A percentile compares a stretch with the other conserved stretches of the same genome.
These are phyloP conservation scores for Exophiala viscosa DNA, from an alignment of 2,329 filamentous ascomycete genomes.

Conservation along the genomic window DNA sequence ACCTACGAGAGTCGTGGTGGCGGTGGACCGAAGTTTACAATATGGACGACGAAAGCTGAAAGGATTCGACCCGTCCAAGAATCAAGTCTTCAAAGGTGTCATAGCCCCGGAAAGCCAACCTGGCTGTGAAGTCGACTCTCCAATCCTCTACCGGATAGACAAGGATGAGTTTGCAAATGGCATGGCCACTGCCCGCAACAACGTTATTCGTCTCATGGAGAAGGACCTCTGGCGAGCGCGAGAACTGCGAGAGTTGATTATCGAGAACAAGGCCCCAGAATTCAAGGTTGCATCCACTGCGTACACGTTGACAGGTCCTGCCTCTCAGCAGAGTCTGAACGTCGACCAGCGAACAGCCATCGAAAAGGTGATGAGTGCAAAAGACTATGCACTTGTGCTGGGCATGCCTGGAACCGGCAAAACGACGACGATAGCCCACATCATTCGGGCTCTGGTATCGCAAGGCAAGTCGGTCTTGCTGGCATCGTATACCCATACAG, in stretches of 20 bases:
- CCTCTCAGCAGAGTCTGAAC: conserved; percentile 66
- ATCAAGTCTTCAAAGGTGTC: conserved; percentile 85
- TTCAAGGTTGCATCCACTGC: conserved; percentile 67
- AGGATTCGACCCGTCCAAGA: conserved; percentile 70
- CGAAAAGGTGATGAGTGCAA: conserved; percentile 89
- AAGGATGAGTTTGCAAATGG: conserved; percentile 99
- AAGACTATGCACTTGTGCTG: conserved; percentile 93
- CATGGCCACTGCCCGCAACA: conserved; percentile 92
- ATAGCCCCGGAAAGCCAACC: conserved; percentile 57
- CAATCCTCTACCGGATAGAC: conserved; percentile 74
- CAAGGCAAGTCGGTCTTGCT: conserved; percentile 90
- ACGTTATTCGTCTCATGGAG: conserved; percentile 88
- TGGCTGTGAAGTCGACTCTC: conserved; percentile 24
- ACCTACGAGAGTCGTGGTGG: conserved; percentile 74
- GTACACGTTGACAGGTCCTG: conserved; percentile 55
- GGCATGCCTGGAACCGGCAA: conserved; percentile 99
- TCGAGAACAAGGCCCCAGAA: conserved; percentile 68
- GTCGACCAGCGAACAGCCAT: conserved; percentile 83
- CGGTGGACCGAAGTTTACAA: conserved; percentile 84
- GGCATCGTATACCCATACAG: conserved; percentile 94
- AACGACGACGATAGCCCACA: conserved; percentile 96
- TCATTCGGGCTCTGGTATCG: conserved; percentile 82
- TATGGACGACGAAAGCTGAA: conserved; percentile 72
- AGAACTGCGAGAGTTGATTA: conserved; percentile 72
- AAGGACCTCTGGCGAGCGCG: conserved; percentile 67